phyloP scores from a whole-genome alignment of 192 early-diverging fungal genomes.

The Coemansia sp. region DNA sequence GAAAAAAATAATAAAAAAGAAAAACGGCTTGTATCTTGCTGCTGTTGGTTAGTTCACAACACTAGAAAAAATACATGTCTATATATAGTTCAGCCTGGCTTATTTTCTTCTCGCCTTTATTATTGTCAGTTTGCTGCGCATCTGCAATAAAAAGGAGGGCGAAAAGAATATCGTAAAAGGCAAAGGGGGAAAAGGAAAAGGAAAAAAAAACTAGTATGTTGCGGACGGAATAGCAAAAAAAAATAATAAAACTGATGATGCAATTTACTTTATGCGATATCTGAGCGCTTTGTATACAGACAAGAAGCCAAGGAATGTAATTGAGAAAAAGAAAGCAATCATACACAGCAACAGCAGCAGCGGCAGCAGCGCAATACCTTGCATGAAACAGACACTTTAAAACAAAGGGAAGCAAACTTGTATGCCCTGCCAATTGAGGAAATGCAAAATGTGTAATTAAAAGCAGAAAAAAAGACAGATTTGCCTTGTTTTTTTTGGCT shows the following conservation, averaged over 20 bases:
- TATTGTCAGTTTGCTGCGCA: not conserved
- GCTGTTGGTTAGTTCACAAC: not conserved
- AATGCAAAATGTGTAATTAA: not conserved
- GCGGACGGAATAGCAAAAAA: not conserved
- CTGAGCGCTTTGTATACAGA: conserved; percentile 2
- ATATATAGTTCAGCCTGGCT: not conserved
- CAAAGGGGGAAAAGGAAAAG: not conserved
- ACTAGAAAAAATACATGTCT: not conserved
- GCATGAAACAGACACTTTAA: not conserved
- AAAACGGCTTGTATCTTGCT: not conserved
- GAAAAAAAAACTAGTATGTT: not conserved
- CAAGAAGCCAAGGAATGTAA: not conserved
- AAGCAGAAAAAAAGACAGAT: not conserved
- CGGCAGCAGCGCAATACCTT: not conserved
- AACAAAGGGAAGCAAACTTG: not conserved
- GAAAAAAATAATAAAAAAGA: not conserved
- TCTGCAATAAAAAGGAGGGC: not conserved
- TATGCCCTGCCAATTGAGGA: not conserved
- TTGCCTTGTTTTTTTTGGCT: no score
- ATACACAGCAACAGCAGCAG: not conserved
- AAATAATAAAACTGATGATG: conserved; percentile 3
- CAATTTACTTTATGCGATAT: not conserved
- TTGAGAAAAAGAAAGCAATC: not conserved
- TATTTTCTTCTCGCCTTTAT: not conserved
- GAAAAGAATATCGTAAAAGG: not conserved